These are phyloP conservation scores for Hypoxylon perforatum DNA, from an alignment of 495 filamentous ascomycete species.

Conservation along the genomic window DNA sequence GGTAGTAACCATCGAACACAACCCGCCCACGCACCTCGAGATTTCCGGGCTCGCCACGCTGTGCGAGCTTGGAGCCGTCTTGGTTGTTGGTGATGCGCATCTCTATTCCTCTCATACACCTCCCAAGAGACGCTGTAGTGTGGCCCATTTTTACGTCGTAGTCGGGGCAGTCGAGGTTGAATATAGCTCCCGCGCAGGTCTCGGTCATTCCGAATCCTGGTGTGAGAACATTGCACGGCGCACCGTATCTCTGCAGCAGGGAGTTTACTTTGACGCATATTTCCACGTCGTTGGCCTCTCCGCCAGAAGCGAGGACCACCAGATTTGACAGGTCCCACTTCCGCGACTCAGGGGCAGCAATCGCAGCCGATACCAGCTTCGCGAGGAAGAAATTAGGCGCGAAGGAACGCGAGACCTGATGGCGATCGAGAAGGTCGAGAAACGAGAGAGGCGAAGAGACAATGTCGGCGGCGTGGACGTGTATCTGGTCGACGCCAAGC, in stretches of 20 bases:
- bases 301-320: constrained; percentile 33
- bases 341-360: background rate
- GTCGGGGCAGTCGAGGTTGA: constrained; percentile 48
- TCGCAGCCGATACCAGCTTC: constrained; percentile 29
- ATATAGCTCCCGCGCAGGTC: constrained; percentile 62
- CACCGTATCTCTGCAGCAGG: constrained; percentile 49
- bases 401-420: constrained; percentile 61
- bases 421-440: constrained; percentile 52
- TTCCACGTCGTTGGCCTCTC: constrained; percentile 42
- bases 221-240: constrained; percentile 51
- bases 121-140: constrained; percentile 55
- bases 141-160: constrained; percentile 45
- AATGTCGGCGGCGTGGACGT: constrained; percentile 56
- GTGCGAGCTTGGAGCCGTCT: too few relatives aligned
- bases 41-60: constrained; percentile 25
- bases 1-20: constrained; percentile 71
- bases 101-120: constrained; percentile 52
- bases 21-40: constrained; percentile 51
- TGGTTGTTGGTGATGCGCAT: constrained; percentile 59
- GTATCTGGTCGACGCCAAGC: constrained; percentile 57
- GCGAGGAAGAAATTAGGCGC: constrained; percentile 68
- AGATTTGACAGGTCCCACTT: constrained; percentile 17
- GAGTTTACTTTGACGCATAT: constrained; percentile 29
- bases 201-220: constrained; percentile 69
- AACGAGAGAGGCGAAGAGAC: constrained; percentile 54